These are phyloP conservation scores for Parietaria judaica DNA, from an alignment of 306 rosid genomes.

Conservation along the genomic window DNA sequence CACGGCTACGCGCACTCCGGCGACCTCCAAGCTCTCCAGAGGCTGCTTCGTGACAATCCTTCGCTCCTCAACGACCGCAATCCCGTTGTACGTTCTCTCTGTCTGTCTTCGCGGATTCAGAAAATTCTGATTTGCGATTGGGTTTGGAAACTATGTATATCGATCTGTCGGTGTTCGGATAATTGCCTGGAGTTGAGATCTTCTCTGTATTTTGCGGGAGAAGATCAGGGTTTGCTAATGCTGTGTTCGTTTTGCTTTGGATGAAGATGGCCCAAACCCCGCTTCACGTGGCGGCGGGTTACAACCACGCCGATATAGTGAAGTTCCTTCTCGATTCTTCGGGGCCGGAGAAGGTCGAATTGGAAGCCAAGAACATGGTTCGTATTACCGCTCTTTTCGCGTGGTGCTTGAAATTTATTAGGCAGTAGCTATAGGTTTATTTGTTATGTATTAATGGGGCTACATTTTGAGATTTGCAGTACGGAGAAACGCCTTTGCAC, in stretches of 20 bases:
- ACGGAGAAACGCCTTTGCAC: slow-evolving; percentile 95
- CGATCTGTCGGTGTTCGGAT: too few species aligned
- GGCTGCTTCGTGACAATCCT: slow-evolving; percentile 64
- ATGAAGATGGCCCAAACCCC: slow-evolving; percentile 91
- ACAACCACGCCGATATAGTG: slow-evolving; percentile 64
- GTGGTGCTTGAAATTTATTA: not conserved
- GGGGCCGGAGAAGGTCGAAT: slow-evolving; percentile 55
- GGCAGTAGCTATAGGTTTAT: not conserved
- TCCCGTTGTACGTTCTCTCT: slow-evolving; percentile 60
- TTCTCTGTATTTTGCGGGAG: too few species aligned
- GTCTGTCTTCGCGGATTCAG: not conserved
- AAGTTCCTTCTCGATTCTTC: slow-evolving; percentile 76
- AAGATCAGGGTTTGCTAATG: too few species aligned
- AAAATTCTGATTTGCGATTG: not conserved
- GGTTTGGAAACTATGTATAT: too few species aligned
- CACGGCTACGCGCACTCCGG: slow-evolving; percentile 73
- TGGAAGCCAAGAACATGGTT: slow-evolving; percentile 95
- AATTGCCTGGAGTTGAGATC: too few species aligned
- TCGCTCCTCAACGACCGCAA: slow-evolving; percentile 70
- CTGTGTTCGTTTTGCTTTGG: too few species aligned
- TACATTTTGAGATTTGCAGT: slow-evolving; percentile 25
- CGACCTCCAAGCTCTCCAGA: slow-evolving; percentile 59
- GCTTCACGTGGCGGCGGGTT: slow-evolving; percentile 81
- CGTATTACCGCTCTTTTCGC: slow-evolving; percentile 4
- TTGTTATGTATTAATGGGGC: slow-evolving; percentile 4